phyloP scores from a whole-genome alignment of 2,329 filamentous ascomycete genomes.

The Neoascochyta sp. region DNA sequence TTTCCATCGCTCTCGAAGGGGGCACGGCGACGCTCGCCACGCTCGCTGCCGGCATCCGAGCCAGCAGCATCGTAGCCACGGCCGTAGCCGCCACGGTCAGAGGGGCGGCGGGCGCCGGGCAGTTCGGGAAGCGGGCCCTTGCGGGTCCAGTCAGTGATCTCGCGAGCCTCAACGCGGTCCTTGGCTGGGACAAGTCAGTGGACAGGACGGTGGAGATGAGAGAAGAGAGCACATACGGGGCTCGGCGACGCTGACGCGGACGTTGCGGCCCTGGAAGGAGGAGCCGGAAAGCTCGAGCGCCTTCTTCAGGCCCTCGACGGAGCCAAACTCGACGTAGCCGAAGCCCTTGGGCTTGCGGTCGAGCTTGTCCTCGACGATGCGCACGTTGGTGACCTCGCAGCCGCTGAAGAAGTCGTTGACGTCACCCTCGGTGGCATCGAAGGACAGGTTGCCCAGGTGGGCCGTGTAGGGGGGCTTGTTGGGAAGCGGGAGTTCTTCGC shows the following conservation, averaged over 20 bases:
- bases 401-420: slow-evolving; percentile 81
- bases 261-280: slow-evolving; percentile 80
- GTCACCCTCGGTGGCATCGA: slow-evolving; percentile 81
- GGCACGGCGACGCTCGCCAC: slow-evolving; percentile 65
- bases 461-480: slow-evolving; percentile 92
- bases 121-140: slow-evolving; percentile 82
- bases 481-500: slow-evolving; percentile 80
- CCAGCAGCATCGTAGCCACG: slow-evolving; percentile 50
- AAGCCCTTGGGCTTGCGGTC: slow-evolving; percentile 95
- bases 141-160: slow-evolving; percentile 86
- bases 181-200: too few species aligned
- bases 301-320: slow-evolving; percentile 84
- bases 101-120: slow-evolving; percentile 55
- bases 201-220: too few species aligned
- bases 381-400: slow-evolving; percentile 84
- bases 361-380: slow-evolving; percentile 94
- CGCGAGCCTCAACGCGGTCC: slow-evolving; percentile 75
- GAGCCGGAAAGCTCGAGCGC: slow-evolving; percentile 79
- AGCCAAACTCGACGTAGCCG: slow-evolving; percentile 91
- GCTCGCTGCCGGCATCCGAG: slow-evolving; percentile 57
- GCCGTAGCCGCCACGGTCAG: slow-evolving; percentile 44
- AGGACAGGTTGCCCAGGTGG: slow-evolving; percentile 93
- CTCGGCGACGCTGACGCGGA: slow-evolving; percentile 93
- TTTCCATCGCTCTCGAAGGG: slow-evolving; percentile 69
- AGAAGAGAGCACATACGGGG: slow-evolving; percentile 77